Evolutionary conservation across 805 yeast genomes (phyloP).

Genomic region (Nakazawaea pomicola): DNA sequence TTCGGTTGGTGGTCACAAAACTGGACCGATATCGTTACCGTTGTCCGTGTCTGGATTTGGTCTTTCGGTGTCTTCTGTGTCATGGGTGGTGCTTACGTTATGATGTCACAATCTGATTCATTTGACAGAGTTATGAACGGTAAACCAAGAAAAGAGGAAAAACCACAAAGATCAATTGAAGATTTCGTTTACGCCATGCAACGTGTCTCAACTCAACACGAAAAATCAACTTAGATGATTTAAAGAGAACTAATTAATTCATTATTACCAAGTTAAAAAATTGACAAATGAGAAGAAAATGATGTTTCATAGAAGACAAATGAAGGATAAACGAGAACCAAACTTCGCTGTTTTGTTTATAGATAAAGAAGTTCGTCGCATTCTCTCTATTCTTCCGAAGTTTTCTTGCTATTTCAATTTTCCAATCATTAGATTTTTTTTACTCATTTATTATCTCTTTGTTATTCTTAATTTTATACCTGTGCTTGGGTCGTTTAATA

Average conservation of each 20-base stretch:
- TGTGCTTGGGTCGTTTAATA: too few relatives aligned
- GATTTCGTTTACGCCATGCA: conserved; percentile 83
- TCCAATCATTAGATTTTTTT: too few relatives aligned
- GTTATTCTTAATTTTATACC: too few relatives aligned
- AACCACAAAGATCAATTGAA: conserved; percentile 67
- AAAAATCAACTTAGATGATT: conserved; percentile 60
- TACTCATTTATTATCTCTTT: too few relatives aligned
- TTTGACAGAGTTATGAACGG: conserved; percentile 86
- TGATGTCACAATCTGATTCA: conserved; percentile 77
- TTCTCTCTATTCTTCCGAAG: too few relatives aligned
- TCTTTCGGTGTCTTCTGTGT: conserved; percentile 96
- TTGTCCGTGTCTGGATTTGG: conserved; percentile 92
- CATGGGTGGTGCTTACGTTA: conserved; percentile 94
- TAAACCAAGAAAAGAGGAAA: conserved; percentile 54
- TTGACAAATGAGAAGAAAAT: too few relatives aligned
- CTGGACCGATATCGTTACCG: conserved; percentile 95
- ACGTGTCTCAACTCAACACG: conserved; percentile 88
- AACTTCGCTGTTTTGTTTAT: too few relatives aligned
- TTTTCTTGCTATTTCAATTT: too few relatives aligned
- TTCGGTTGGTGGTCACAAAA: conserved; percentile 98
- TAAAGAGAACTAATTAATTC: not conserved
- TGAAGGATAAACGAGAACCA: too few relatives aligned
- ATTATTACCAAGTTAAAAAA: too few relatives aligned
- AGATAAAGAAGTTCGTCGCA: too few relatives aligned
- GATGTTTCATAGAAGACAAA: too few relatives aligned